phyloP scores from a whole-genome alignment of 73 alveolate genomes.

The Paramecium sonneborni region DNA sequence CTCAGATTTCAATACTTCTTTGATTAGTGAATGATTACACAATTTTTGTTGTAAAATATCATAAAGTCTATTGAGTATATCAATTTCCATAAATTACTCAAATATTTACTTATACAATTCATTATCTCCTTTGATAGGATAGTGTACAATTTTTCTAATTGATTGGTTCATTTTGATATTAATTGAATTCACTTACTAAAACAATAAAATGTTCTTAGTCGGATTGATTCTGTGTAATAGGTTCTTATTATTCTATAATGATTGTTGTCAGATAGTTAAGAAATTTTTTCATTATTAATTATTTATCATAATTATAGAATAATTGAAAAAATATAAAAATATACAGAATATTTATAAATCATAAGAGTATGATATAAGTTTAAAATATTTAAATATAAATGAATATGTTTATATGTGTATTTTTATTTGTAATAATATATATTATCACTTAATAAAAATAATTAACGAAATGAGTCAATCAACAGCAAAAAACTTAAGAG shows the following conservation, averaged over 20 bases:
- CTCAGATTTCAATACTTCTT: background rate
- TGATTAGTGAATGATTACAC: background rate
- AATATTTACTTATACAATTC: background rate
- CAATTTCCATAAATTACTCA: background rate
- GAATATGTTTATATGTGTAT: background rate
- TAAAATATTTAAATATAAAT: background rate
- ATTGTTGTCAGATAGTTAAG: background rate
- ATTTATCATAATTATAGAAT: too few species aligned
- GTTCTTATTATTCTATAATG: background rate
- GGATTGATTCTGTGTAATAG: background rate
- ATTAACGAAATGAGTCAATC: conserved; percentile 58
- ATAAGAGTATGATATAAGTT: background rate
- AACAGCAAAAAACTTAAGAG: conserved; percentile 52
- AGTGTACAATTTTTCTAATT: background rate
- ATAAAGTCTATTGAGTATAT: background rate
- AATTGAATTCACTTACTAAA: background rate
- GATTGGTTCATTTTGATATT: background rate
- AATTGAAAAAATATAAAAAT: too few species aligned
- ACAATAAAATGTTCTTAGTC: background rate
- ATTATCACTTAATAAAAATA: background rate
- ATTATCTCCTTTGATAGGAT: background rate
- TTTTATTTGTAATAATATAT: background rate
- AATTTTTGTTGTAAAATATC: background rate
- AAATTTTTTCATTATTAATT: background rate
- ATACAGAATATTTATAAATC: background rate